Base-by-base conservation (phyloP, 345 rosid genomes). In the Punica granatum region DNA sequence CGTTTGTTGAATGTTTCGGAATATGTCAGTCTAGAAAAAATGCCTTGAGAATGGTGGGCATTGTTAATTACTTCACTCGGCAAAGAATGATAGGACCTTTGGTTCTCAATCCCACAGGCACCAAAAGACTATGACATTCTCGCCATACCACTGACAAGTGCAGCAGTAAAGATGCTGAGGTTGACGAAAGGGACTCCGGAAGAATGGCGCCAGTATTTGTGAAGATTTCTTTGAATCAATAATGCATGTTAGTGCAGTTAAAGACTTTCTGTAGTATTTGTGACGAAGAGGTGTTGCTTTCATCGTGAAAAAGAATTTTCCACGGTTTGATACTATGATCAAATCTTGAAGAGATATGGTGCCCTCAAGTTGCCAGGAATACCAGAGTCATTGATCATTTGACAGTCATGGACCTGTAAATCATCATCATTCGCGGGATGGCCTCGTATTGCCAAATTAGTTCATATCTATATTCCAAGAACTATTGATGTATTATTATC, bases 151-250 rank as follows among this genome's bases (percentile, higher is more conserved):
- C 77, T 90, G 63, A 90, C 98, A 75, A 75, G 74, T 66, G 84
- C 88, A 69, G 90, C 98, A 23, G 69, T 88, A 71, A 74, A 75
- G 75, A 81, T 87, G 96, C 81, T 90, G 71, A 80, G 75, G 80
- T 60, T 73, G 68, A 85, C 75, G 73, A 86, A 82, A 54, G 96
- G 87, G 48, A 88, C 79, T 34, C 96, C 98, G 4, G 84, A 86
- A 73, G 97, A 90, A 72, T 92, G 98, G 97, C 96, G 69, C 41
- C 90, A 79, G 63, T 92, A 92, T 81, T 83, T 92, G 11, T 75
- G 1, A 74, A 59, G 37, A 77, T 81, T 46, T 73, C 73, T 8
- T 69, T 60, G 1, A 81, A 78, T 66, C 80, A 77, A 31, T 83
- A 77, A 80, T 70, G 49, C 30, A 56, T 26, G 19, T 28, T 56